A percentile compares a stretch with the other conserved stretches of the same genome.
These are phyloP conservation scores for Cocos nucifera DNA, from an alignment of 176 grass and related monocot species.

Conservation along the genomic window DNA sequence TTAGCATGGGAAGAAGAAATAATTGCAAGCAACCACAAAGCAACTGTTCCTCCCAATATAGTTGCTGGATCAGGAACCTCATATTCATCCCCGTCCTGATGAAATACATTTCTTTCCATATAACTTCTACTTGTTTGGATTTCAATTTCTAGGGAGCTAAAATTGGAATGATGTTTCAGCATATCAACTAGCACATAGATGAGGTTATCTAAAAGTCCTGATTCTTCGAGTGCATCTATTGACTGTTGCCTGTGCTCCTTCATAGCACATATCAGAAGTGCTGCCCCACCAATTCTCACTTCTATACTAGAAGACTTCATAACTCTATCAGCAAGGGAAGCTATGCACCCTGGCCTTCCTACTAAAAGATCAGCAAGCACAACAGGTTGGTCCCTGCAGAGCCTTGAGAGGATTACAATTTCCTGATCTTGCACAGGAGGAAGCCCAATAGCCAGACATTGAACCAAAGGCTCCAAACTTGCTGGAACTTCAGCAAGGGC, in stretches of 20 bases:
- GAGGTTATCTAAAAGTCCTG: slow-evolving; percentile 53
- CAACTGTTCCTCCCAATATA: slow-evolving; percentile 65
- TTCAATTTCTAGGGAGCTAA: slow-evolving; percentile 57
- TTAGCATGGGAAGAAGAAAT: slow-evolving; percentile 60
- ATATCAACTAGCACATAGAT: slow-evolving; percentile 67
- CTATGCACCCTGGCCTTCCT: slow-evolving; percentile 52
- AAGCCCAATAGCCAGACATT: slow-evolving; percentile 56
- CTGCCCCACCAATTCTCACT: slow-evolving; percentile 56
- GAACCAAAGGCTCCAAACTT: slow-evolving; percentile 63
- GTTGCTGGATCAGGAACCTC: slow-evolving; percentile 40
- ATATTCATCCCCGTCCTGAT: slow-evolving; percentile 52
- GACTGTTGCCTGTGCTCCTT: slow-evolving; percentile 51
- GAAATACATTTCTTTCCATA: slow-evolving; percentile 40
- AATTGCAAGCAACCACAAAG: slow-evolving; percentile 68
- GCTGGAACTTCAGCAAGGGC: slow-evolving; percentile 65
- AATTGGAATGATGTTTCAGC: slow-evolving; percentile 51
- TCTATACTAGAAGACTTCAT: slow-evolving; percentile 56
- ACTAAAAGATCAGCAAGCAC: slow-evolving; percentile 70
- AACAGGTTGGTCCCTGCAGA: slow-evolving; percentile 58
- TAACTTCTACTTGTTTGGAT: slow-evolving; percentile 37
- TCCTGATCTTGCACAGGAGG: slow-evolving; percentile 64
- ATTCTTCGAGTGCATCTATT: slow-evolving; percentile 51
- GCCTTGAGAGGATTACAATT: slow-evolving; percentile 81
- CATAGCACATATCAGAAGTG: slow-evolving; percentile 65
- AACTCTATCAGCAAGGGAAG: slow-evolving; percentile 65